phyloP scores from a whole-genome alignment of 164 flowering plant genomes.

The Saururus chinensis region DNA sequence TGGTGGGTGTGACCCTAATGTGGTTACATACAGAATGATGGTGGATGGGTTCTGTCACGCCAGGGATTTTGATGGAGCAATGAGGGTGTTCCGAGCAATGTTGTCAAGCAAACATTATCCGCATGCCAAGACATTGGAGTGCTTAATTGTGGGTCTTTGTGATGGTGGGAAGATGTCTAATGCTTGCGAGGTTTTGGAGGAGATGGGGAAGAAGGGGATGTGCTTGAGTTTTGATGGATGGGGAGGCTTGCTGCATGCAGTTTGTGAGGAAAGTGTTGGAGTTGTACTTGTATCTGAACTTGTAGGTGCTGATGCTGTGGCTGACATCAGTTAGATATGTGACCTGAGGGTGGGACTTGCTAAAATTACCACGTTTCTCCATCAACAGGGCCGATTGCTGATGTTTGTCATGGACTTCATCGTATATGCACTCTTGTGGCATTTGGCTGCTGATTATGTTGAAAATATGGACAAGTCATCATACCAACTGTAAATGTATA shows the following conservation, averaged over 20 bases:
- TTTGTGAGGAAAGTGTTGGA: constrained; percentile 14
- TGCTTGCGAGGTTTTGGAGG: constrained; percentile 67
- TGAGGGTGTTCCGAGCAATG: constrained; percentile 66
- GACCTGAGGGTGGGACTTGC: background rate
- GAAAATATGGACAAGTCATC: too few relatives aligned
- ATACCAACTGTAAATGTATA: too few relatives aligned
- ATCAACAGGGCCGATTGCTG: too few relatives aligned
- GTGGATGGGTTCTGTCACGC: constrained; percentile 70
- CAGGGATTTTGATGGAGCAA: constrained; percentile 48
- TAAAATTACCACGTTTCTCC: background rate
- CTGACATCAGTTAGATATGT: background rate
- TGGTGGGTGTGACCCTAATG: constrained; percentile 64
- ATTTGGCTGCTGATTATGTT: too few relatives aligned
- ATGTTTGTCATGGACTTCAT: too few relatives aligned
- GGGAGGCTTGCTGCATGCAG: constrained; percentile 33
- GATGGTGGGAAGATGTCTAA: constrained; percentile 39
- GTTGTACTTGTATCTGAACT: constrained; percentile 3
- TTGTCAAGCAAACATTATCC: constrained; percentile 48
- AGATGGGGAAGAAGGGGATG: constrained; percentile 64
- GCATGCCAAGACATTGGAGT: constrained; percentile 38
- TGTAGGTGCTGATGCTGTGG: background rate
- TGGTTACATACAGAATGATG: constrained; percentile 69
- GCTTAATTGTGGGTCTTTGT: constrained; percentile 47
- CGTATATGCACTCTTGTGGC: too few relatives aligned
- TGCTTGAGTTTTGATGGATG: constrained; percentile 32